Base-by-base conservation (phyloP, 2,329 filamentous ascomycete species). In the Saccharata proteae region DNA sequence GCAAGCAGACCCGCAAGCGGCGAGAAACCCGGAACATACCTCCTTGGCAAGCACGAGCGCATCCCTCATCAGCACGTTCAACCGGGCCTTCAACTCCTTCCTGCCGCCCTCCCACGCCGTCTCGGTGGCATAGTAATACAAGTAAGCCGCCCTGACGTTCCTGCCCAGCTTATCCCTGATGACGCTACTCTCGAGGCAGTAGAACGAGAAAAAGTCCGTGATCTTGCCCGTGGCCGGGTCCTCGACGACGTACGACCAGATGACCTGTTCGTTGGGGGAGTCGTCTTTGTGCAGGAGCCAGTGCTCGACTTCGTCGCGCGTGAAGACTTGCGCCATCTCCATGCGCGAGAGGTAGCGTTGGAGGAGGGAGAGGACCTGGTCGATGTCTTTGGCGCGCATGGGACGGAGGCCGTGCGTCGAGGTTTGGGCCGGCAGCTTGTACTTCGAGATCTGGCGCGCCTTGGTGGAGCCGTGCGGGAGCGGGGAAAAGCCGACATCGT, bases 151-250 rank as follows among this genome's bases (percentile, higher is more conserved):
- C 42, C 78, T 80, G 47, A 98, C 76, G 35, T 75, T 73, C 37
- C 74, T 70, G 60, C 93, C 79, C 53, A 81, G 81, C 26, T 72
- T 63, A 49, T 84, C 75, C 43, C 79, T 77, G 47, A 98, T 92
- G 36, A 94, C 80, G 2, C 84, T 90, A 11, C 85, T 93, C 54
- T 93, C 85, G 19, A 98, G 77, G 50, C 76, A 77, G 66, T 96
- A 98, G 62, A 96, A 98, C 21, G 85, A 94, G 61, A 94, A 80
- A 61, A 93, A 94, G 58, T 98, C 90, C 21, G 84, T 94, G 49
- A 98, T 82, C 46, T 84, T 84, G 39, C 80, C 71, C 30, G 77
- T 74, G 27, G 73, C 45, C 0, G 67, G 58, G 32, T 79, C 70
- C 52, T 72, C 88, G 10, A 93, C 83, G 7, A 98, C 88, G 43